Percentiles rank a stretch among this genome's conserved stretches.
phyloP scores from a whole-genome alignment of 148 eudicot species.

The Linanthus parryae region DNA sequence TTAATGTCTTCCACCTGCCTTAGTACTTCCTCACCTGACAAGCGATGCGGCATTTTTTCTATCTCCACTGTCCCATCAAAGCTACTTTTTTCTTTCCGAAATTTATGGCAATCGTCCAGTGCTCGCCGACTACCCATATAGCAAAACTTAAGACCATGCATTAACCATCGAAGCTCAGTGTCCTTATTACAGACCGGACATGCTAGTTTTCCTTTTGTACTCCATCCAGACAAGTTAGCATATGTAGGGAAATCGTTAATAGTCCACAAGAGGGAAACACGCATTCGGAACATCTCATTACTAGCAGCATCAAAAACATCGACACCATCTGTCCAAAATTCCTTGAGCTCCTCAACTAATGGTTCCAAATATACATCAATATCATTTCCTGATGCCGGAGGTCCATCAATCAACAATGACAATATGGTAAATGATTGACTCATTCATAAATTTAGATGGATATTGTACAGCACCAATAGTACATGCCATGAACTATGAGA shows the following conservation, averaged over 20 bases:
- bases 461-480: not conserved
- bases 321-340: constrained; percentile 5
- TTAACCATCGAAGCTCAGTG: not conserved
- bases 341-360: not conserved
- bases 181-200: constrained; percentile 1
- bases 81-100: not conserved
- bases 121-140: constrained; percentile 6
- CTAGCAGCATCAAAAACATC: not conserved
- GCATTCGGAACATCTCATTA: not conserved
- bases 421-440: not conserved
- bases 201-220: constrained; percentile 3
- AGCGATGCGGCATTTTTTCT: not conserved
- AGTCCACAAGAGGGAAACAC: constrained; percentile 7
- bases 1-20: too few relatives aligned
- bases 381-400: not conserved
- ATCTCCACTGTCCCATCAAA: not conserved
- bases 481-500: constrained; percentile 8
- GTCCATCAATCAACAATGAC: constrained; percentile 2
- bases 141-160: constrained; percentile 2
- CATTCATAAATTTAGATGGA: too few relatives aligned
- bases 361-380: constrained; percentile 8
- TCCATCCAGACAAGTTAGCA: constrained; percentile 18
- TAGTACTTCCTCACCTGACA: not conserved
- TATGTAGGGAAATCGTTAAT: constrained; percentile 14
- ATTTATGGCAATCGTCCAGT: not conserved